A percentile compares a stretch with the other conserved stretches of the same genome.
Conservation (phyloP, 371 early-diverging fungal species). For the Mortierella sp. region DNA sequence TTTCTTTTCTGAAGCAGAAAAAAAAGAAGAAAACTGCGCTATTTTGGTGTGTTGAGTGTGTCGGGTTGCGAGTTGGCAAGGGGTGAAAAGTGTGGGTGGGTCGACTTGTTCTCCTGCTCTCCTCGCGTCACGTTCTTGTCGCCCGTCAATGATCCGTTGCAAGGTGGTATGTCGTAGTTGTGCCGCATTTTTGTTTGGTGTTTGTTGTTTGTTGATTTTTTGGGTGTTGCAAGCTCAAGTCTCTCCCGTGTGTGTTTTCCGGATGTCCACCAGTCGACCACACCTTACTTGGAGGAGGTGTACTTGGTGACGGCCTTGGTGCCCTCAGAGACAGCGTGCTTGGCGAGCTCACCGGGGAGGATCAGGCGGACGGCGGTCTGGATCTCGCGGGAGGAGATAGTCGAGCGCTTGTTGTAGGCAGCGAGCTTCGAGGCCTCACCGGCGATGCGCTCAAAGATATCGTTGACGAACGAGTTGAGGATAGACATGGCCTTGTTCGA, state of each 20-base stretch:
- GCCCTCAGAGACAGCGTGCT: slow-evolving; percentile 98
- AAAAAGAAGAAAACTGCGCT: slow-evolving; percentile 9
- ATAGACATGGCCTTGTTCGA: slow-evolving; percentile 99
- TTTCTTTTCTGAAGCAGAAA: background rate
- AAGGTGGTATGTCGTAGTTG: background rate
- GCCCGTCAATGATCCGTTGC: background rate
- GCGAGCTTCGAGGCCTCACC: slow-evolving; percentile 93
- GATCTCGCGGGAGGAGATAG: slow-evolving; percentile 96
- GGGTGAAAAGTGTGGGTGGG: background rate
- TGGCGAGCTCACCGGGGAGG: slow-evolving; percentile 96
- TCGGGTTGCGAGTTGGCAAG: background rate
- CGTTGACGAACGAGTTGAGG: slow-evolving; percentile 98
- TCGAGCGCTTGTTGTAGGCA: slow-evolving; percentile 93
- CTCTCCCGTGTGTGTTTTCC: background rate
- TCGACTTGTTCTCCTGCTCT: background rate
- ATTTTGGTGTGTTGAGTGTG: background rate
- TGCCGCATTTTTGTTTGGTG: background rate
- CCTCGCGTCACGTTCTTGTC: background rate
- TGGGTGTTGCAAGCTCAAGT: background rate
- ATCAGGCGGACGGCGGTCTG: slow-evolving; percentile 95
- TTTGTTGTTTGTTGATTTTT: background rate
- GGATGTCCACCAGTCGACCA: background rate
- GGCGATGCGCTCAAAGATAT: slow-evolving; percentile 96
- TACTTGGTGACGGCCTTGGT: slow-evolving; percentile 98
- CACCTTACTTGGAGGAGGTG: slow-evolving; percentile 81